Base-by-base conservation (phyloP, 2,329 filamentous ascomycete species). In the Hypomyces rosellus region DNA sequence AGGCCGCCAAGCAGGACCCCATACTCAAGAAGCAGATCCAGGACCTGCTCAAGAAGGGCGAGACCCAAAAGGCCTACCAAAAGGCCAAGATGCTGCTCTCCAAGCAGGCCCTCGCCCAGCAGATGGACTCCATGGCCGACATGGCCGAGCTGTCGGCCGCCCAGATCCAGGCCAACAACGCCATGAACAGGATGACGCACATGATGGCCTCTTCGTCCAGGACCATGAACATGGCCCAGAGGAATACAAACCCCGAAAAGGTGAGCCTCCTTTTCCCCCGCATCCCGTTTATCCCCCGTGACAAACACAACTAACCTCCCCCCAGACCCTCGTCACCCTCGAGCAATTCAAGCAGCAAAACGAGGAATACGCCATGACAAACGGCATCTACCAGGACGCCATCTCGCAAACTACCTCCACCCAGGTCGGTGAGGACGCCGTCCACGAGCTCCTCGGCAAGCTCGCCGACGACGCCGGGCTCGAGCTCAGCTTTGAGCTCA, bases 401-500 rank as follows among this genome's bases (percentile, higher is more conserved):
- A 92, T 91, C 55, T 83, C 81, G 18, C 85, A 86, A 54, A 86
- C 86, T 36, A 95, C 89, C 1, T 66, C 88, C 69, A 61, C 85
- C 73, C 65, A 88, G 75, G 67, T 91, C 72, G 71, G 88, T 73
- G 69, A 95, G 65, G 89, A 95, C 59, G 89, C 91, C 58, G 89
- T 95, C 2, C 89, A 95, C 67, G 84, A 89, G 58, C 72, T 95
- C 55, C 86, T 95, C 70, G 85, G 82, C 56, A 87, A 95, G 70
- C 81, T 93, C 40, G 89, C 89, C 55, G 90, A 95, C 66, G 89
- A 95, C 67, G 89, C 88, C 9, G 90, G 90, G 48, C 81, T 96
- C 47, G 87, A 93, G 68, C 74, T 95, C 54, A 82, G 82, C 58
- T 80, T 86, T 64, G 88, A 93, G 69, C 82, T 95, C 55, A 77